Conservation (phyloP, 2,329 filamentous ascomycete genomes). For the Cladosporium halotolerans region DNA sequence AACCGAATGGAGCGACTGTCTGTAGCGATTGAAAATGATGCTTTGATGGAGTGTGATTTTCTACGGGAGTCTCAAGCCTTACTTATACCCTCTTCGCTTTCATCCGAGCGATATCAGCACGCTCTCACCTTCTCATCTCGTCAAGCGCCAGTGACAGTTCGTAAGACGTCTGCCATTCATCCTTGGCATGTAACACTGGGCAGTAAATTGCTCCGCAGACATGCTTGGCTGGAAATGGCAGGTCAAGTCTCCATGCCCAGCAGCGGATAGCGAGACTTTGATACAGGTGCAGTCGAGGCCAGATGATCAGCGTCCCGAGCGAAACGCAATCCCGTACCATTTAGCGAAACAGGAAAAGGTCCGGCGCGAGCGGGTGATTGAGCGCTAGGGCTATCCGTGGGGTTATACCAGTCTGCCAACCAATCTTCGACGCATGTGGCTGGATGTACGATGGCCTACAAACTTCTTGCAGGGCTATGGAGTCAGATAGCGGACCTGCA, state of each 20-base stretch:
- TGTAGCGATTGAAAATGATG: constrained; percentile 4
- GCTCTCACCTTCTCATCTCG: neutral
- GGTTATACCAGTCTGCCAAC: neutral
- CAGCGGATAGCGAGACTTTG: constrained; percentile 4
- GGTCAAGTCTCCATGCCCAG: constrained; percentile 9
- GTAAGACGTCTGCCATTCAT: neutral
- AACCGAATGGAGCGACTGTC: neutral
- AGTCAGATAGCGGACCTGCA: neutral
- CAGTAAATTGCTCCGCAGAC: neutral
- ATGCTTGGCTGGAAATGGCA: constrained; percentile 9
- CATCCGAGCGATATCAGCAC: neutral
- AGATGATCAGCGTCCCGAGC: constrained; percentile 1
- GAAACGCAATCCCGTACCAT: constrained; percentile 2
- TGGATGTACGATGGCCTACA: neutral
- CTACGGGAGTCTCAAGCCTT: neutral
- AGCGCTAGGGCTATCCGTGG: neutral
- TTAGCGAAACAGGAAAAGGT: constrained; percentile 1
- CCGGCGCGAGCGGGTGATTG: constrained; percentile 4
- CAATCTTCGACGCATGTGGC: neutral
- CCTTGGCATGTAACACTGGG: constrained; percentile 7
- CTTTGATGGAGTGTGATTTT: neutral
- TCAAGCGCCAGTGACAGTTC: neutral
- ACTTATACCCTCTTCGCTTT: constrained; percentile 4
- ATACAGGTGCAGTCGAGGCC: constrained; percentile 9
- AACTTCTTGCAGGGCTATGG: neutral